These are phyloP conservation scores for Mucor indicus DNA, from an alignment of 371 early-diverging fungal genomes.

Conservation along the genomic window DNA sequence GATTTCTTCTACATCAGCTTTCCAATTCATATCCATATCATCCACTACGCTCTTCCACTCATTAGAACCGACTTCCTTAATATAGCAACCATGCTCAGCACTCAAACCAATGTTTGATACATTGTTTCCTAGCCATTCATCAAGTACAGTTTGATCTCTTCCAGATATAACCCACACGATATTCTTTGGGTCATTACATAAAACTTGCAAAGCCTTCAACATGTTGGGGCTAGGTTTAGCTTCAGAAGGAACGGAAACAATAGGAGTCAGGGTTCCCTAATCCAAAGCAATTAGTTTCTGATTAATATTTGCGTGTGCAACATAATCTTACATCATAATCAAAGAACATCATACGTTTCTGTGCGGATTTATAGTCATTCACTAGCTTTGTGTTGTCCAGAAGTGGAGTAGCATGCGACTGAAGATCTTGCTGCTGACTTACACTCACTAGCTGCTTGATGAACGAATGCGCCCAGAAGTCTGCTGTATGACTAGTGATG, in stretches of 20 bases:
- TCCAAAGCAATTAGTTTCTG: neutral
- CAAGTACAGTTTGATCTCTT: constrained; percentile 77
- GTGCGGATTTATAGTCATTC: constrained; percentile 45
- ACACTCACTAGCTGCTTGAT: constrained; percentile 53
- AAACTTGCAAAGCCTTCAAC: constrained; percentile 52
- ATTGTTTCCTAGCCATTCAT: constrained; percentile 77
- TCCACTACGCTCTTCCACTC: constrained; percentile 76
- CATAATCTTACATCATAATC: constrained; percentile 72
- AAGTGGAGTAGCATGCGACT: constrained; percentile 63
- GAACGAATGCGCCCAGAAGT: constrained; percentile 87
- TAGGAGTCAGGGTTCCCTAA: constrained; percentile 79
- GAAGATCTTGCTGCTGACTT: constrained; percentile 37
- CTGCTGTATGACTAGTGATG: constrained; percentile 85
- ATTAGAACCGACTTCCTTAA: constrained; percentile 37
- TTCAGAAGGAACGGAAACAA: constrained; percentile 65
- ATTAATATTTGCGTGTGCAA: neutral
- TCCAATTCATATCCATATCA: constrained; percentile 82
- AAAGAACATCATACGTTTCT: constrained; percentile 72
- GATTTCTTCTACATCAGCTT: constrained; percentile 78
- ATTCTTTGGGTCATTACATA: constrained; percentile 75
- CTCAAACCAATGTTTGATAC: constrained; percentile 76
- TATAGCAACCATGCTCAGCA: constrained; percentile 69
- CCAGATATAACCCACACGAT: constrained; percentile 90
- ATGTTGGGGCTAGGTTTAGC: constrained; percentile 66
- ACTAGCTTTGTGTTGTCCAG: constrained; percentile 46